Percentiles rank a stretch among this genome's conserved stretches.
Conservation (phyloP, 192 early-diverging fungal species). For the Backusella tuberculispora region DNA sequence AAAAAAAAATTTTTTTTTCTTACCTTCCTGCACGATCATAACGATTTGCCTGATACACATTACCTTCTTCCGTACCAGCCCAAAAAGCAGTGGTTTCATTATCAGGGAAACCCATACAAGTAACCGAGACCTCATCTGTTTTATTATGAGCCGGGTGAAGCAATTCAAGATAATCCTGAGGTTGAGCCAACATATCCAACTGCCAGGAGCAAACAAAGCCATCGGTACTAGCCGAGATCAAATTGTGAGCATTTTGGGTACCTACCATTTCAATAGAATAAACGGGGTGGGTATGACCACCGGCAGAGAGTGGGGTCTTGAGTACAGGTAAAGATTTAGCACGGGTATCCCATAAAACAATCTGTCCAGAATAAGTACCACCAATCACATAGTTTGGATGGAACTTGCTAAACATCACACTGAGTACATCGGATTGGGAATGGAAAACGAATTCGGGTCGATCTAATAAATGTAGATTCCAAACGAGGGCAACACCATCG, state of each 20-base stretch:
- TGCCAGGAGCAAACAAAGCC: conserved; percentile 97
- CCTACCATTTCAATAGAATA: conserved; percentile 90
- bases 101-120: conserved; percentile 88
- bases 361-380: conserved; percentile 97
- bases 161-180: conserved; percentile 88
- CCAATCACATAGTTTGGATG: conserved; percentile 93
- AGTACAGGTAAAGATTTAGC: conserved; percentile 88
- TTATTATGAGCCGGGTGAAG: conserved; percentile 73
- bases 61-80: conserved; percentile 97
- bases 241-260: conserved; percentile 93
- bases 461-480: conserved; percentile 87
- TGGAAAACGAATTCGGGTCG: conserved; percentile 97
- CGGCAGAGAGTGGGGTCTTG: conserved; percentile 90
- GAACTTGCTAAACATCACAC: conserved; percentile 89
- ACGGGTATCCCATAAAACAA: conserved; percentile 96
- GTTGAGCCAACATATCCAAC: conserved; percentile 97
- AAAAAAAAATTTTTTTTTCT: not conserved
- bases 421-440: conserved; percentile 88
- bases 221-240: conserved; percentile 94
- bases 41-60: conserved; percentile 92
- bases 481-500: conserved; percentile 92
- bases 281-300: conserved; percentile 97
- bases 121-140: conserved; percentile 94
- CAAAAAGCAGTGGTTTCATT: conserved; percentile 93
- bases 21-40: conserved; percentile 94